These are phyloP conservation scores for Dendrocalamus sinicus DNA, from an alignment of 176 grass and related monocot genomes.

Conservation along the genomic window DNA sequence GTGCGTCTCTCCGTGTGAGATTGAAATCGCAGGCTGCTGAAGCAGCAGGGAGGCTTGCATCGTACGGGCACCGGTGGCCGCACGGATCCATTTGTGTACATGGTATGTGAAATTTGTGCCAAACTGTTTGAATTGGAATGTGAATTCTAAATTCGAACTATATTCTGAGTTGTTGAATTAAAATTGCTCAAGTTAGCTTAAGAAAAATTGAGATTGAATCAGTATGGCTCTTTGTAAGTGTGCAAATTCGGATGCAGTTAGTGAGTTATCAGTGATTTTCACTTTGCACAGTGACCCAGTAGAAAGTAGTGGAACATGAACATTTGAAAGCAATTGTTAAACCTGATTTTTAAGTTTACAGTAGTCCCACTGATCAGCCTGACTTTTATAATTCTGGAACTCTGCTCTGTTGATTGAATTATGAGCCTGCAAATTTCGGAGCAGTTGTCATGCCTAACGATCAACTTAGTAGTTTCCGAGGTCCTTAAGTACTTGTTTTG, in stretches of 20 bases:
- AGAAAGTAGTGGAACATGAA: background rate
- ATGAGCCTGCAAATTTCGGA: background rate
- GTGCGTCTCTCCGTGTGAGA: slow-evolving; percentile 4
- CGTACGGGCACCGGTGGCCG: slow-evolving; percentile 44
- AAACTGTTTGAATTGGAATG: slow-evolving; percentile 1
- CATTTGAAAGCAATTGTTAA: background rate
- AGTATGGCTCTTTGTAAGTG: background rate
- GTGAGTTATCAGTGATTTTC: background rate
- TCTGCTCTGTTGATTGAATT: background rate
- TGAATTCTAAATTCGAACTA: background rate
- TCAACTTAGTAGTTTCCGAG: background rate
- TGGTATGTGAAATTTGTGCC: slow-evolving; percentile 40
- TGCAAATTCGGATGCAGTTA: background rate
- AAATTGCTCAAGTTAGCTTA: background rate
- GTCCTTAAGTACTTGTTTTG: background rate
- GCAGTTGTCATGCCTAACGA: background rate
- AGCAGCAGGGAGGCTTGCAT: slow-evolving; percentile 42
- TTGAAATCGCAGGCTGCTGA: slow-evolving; percentile 46
- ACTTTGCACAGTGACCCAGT: background rate
- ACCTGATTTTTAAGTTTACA: background rate
- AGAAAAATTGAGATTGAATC: background rate
- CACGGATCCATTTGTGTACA: slow-evolving; percentile 52
- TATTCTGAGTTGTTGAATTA: background rate
- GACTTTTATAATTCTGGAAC: background rate
- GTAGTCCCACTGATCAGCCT: background rate